Conservation (phyloP, 257 asterid genomes). For the Solanum chiquidenum region DNA sequence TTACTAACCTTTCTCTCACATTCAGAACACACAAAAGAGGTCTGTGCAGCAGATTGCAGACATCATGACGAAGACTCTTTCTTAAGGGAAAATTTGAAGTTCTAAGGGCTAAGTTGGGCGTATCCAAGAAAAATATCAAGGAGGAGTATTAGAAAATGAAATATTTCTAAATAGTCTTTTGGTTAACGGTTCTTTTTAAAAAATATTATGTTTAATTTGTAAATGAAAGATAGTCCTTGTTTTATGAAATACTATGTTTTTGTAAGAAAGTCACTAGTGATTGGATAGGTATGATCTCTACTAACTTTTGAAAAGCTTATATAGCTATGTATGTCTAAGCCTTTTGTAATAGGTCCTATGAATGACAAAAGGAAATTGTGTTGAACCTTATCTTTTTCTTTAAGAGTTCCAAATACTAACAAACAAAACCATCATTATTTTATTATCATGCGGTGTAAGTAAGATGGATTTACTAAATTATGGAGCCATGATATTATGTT, state of each 20-base stretch:
- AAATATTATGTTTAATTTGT: too few species aligned
- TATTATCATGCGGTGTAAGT: background rate
- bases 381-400: too few species aligned
- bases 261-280: background rate
- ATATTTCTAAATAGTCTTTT: too few species aligned
- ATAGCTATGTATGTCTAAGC: background rate
- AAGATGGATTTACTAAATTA: background rate
- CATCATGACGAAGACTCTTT: too few species aligned
- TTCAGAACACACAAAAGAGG: slow-evolving; percentile 51
- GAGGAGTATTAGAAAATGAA: too few species aligned
- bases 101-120: background rate
- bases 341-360: too few species aligned
- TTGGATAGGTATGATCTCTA: background rate
- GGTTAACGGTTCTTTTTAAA: too few species aligned
- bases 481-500: background rate
- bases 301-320: background rate
- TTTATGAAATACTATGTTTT: background rate
- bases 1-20: slow-evolving; percentile 71
- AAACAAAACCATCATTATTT: background rate
- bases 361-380: too few species aligned
- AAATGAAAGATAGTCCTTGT: too few species aligned
- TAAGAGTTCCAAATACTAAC: too few species aligned
- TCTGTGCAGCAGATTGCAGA: slow-evolving; percentile 7
- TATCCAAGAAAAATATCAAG: background rate
- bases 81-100: too few species aligned